Evolutionary conservation across 1,284 basidiomycete species (phyloP).

Genomic region (Mycena citricolor): DNA sequence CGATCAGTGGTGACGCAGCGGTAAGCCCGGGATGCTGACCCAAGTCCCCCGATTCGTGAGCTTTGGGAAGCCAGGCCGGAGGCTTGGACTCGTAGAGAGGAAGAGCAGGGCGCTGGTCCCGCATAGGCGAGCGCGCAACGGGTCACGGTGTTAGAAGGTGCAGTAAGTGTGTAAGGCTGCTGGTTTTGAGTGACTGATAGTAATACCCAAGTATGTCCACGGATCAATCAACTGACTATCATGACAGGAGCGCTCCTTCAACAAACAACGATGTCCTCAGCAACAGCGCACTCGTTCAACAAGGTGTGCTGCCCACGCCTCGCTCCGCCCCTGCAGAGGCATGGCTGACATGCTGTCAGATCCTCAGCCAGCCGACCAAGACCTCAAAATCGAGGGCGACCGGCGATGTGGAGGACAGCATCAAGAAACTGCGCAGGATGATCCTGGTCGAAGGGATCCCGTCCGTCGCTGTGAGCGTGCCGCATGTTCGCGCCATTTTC

Average conservation of each 20-base stretch:
- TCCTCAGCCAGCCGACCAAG: conserved; percentile 66
- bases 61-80: conserved; percentile 67
- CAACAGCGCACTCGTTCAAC: conserved; percentile 71
- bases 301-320: conserved; percentile 36
- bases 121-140: no score
- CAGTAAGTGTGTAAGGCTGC: no score
- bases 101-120: conserved; percentile 33
- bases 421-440: conserved; percentile 78
- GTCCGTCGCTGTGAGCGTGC: conserved; percentile 50
- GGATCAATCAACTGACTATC: no score
- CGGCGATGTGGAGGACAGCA: conserved; percentile 73
- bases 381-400: conserved; percentile 63
- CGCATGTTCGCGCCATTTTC: conserved; percentile 1
- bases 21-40: conserved; percentile 38
- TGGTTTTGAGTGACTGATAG: no score
- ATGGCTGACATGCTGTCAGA: conserved; percentile 22
- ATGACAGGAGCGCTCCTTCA: neutral
- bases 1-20: conserved; percentile 13
- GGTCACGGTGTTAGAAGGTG: no score
- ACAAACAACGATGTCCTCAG: conserved; percentile 29
- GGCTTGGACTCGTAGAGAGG: conserved; percentile 67
- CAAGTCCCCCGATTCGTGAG: conserved; percentile 65
- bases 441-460: conserved; percentile 90
- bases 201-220: no score
- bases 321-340: neutral